Base-by-base conservation (phyloP, 176 grass and related monocot species). In the Otatea glauca region DNA sequence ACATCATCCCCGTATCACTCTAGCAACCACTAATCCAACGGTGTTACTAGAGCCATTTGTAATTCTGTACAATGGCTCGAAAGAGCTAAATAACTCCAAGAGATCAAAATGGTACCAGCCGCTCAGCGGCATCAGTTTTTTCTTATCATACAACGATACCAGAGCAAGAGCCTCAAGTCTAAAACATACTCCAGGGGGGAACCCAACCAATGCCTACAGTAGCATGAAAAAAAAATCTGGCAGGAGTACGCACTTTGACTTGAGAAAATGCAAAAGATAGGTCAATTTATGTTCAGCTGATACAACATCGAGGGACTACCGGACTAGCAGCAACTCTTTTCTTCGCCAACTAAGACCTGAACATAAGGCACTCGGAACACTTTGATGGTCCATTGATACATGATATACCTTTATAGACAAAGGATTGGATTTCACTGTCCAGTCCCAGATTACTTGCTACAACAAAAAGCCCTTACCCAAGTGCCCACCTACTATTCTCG, bases 311-410 rank as follows among this genome's bases (percentile, higher is more conserved):
- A 58, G 3, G 9, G 47, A 8, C 10, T 29, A 66, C 17, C 17
- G 48, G 34, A 54, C 32, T 9, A 67, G 48, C 5, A 42, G 24
- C 72, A 55, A 42, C 48, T 29, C 16, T 47, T 45, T 35, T 14
- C 35, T 35, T 44, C 37, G 4, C 74, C 8, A 62, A 55, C 29
- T 18, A 17, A 8, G 53, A 12, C 20, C 13, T 42, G 53, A 82
- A 10, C 49, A 39, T 32, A 59, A 20, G 7, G 47, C 25, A 24
- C n/a, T 13, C 2, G 25, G 29, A 50, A 44, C 25, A 65, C 65
- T 45, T 53, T 79, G n/a, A 35, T 58, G 75, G 59, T 65, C 34
- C 23, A 78, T 65, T 27, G 24, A 79, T 51, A 65, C 60, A 80
- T 27, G 67, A 67, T 17, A 37, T 1, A 53, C 2, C 29, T 9